These are phyloP conservation scores for Nannizziopsis barbatae DNA, from an alignment of 2,329 filamentous ascomycete genomes.

Conservation along the genomic window DNA sequence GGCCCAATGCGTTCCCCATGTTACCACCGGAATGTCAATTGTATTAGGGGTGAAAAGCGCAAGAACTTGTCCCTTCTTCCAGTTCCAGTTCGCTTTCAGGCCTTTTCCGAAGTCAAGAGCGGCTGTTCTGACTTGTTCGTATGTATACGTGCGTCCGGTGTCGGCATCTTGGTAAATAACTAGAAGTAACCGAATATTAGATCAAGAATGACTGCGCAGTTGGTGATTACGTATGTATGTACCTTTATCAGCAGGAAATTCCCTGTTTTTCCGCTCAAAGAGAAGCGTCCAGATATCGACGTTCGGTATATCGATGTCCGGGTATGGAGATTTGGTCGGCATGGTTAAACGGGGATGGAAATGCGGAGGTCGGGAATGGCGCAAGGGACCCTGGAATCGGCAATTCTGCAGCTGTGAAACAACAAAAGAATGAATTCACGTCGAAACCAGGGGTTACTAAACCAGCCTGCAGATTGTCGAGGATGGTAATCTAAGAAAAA, in stretches of 20 bases:
- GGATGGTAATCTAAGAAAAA: not conserved
- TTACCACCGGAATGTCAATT: slow-evolving; percentile 68
- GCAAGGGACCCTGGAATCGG: slow-evolving; percentile 3
- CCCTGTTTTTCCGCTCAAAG: slow-evolving; percentile 56
- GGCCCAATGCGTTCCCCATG: slow-evolving; percentile 71
- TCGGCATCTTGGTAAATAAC: slow-evolving; percentile 69
- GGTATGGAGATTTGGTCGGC: slow-evolving; percentile 59
- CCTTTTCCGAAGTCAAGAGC: slow-evolving; percentile 71
- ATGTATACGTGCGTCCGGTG: slow-evolving; percentile 59
- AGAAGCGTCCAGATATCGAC: slow-evolving; percentile 68
- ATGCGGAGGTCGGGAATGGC: not conserved
- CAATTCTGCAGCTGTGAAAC: not conserved
- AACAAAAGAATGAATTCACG: not conserved
- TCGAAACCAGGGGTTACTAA: not conserved
- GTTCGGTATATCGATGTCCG: slow-evolving; percentile 57
- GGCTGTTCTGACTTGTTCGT: slow-evolving; percentile 51
- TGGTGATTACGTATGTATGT: slow-evolving; percentile 19
- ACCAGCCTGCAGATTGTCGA: not conserved
- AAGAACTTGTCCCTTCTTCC: slow-evolving; percentile 74
- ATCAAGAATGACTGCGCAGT: not conserved
- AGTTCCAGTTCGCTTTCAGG: slow-evolving; percentile 60
- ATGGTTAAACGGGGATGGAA: slow-evolving; percentile 37
- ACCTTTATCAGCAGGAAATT: slow-evolving; percentile 65
- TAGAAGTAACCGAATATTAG: slow-evolving; percentile 28
- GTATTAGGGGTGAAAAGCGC: slow-evolving; percentile 74